Conservation (phyloP, 306 rosid species). For the Comarum palustre region DNA sequence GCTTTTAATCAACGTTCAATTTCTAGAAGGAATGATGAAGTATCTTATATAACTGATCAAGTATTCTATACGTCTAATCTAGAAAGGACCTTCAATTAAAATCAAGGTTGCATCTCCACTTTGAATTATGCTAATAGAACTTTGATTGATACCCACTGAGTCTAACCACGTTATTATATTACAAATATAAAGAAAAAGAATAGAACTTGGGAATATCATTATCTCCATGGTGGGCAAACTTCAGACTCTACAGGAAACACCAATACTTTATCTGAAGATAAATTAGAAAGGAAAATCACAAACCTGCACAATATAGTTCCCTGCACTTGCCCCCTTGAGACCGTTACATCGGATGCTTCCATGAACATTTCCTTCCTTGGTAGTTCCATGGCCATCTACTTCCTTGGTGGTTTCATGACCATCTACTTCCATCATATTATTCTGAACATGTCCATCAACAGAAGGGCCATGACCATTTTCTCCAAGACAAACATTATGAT, state of each 20-base stretch:
- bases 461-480: not conserved
- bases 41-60: not conserved
- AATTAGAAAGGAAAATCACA: conserved; percentile 11
- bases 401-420: not conserved
- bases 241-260: not conserved
- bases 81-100: not conserved
- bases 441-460: conserved; percentile 1
- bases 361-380: not conserved
- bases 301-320: conserved; percentile 33
- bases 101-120: not conserved
- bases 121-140: not conserved
- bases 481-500: not conserved
- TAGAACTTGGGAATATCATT: not conserved
- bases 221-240: not conserved
- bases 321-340: not conserved
- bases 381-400: not conserved
- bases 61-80: not conserved
- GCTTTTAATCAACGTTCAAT: not conserved
- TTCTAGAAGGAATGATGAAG: not conserved
- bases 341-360: not conserved
- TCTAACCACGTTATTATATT: not conserved
- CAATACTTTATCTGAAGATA: not conserved
- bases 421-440: conserved; percentile 5
- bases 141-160: not conserved
- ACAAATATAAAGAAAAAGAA: not conserved